Conservation (phyloP, 2,329 filamentous ascomycete species). For the Arachnomyces sp. region DNA sequence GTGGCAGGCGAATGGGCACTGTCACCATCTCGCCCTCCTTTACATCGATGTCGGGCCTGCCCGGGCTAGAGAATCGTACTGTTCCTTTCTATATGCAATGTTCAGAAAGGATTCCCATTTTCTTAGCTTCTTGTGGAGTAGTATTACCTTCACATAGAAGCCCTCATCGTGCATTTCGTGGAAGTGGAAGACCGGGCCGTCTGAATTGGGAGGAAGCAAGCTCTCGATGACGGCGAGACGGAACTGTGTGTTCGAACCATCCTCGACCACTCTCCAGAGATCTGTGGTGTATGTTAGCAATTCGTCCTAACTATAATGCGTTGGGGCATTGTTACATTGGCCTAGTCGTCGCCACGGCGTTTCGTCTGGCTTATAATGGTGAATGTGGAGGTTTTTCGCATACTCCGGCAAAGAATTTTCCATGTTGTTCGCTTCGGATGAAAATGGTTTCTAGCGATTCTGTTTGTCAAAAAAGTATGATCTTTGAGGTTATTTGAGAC, state of each 20-base stretch:
- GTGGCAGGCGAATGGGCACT: conserved; percentile 47
- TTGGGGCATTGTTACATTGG: conserved; percentile 3
- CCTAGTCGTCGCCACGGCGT: conserved; percentile 5
- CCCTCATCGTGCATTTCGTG: conserved; percentile 55
- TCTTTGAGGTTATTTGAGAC: too few relatives aligned
- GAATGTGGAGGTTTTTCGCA: conserved; percentile 1
- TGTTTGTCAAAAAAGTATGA: too few relatives aligned
- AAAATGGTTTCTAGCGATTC: too few relatives aligned
- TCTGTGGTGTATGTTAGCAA: background rate
- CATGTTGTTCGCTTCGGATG: too few relatives aligned
- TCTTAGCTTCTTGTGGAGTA: conserved; percentile 13
- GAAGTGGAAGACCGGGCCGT: conserved; percentile 45
- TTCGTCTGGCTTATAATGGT: conserved; percentile 5
- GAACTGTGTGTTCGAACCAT: conserved; percentile 35
- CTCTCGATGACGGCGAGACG: conserved; percentile 43
- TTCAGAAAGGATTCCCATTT: conserved; percentile 11
- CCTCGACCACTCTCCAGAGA: conserved; percentile 20
- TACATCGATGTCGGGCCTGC: conserved; percentile 40
- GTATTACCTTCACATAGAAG: conserved; percentile 43
- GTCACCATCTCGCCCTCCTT: conserved; percentile 48
- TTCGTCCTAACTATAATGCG: background rate
- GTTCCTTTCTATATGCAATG: conserved; percentile 29
- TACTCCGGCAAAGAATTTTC: too few relatives aligned
- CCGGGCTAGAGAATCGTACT: conserved; percentile 45
- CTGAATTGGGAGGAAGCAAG: conserved; percentile 42